Evolutionary conservation across 352 stramenopile species (phyloP), one percentile per base, ranked within the genome.

Genomic region (Phytopythium vexans): DNA sequence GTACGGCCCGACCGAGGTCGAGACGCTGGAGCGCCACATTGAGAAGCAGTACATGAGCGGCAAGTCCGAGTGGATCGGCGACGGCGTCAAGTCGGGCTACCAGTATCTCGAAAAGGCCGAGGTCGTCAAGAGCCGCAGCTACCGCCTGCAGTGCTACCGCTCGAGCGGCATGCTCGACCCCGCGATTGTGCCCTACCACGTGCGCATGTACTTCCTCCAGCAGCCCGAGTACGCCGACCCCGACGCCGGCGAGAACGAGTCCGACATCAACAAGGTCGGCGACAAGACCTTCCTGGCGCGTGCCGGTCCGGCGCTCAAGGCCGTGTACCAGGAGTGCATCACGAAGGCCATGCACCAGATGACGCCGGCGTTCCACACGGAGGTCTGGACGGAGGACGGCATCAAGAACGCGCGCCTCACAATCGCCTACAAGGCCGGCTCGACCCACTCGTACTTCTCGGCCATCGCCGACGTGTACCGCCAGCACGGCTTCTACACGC

Each of bases 391-490:
- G 4, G 80, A 93, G 62, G 83, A 91, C 50, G 74, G 75, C 55
- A 71, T 68, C 55, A 89, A 91, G 68, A 91, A 90, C 78, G 81
- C 81, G 33, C 80, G 83, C 38, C 55, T 93, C 32, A 85, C 78
- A 15, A 82, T 93, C 50, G 81, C 76, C n/a, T 90, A 90, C 68
- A 77, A 82, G 59, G 72, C 61, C 44, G 83, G 83, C 27, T 68
- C 83, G 2, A 93, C 83, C 15, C 83, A 93, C 68, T 88, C 74
- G 66, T 93, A 93, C 71, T 93, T 93, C 66, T 90, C 83, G 49
- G 86, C 74, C 77, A 86, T 93, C 56, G 83, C 83, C 21, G 80
- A 93, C 41, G 78, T 93, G 11, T 93, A 93, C 72, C 80, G 83
- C 42, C 80, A 89, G 64, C 79, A 91, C 63, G 83, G 83, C 3